A percentile compares a stretch with the other conserved stretches of the same genome.
Evolutionary conservation across 1,284 basidiomycete species (phyloP).

Genomic region (Polyporus tsugae): DNA sequence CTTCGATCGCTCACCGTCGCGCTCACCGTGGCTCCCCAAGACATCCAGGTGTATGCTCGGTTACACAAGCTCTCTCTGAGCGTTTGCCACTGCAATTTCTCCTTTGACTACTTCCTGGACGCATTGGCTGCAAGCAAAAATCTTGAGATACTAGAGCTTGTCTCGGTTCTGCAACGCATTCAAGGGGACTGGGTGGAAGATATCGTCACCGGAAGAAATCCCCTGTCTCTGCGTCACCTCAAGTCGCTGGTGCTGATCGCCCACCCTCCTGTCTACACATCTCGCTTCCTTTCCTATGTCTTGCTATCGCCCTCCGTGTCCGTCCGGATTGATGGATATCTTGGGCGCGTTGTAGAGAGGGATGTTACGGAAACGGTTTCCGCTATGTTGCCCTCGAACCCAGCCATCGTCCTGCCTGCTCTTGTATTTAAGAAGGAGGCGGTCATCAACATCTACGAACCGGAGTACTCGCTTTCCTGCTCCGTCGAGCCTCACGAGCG

Average conservation of each 20-base stretch:
- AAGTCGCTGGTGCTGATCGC: not conserved
- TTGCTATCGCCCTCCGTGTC: not conserved
- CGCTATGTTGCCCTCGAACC: not conserved
- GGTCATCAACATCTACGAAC: not conserved
- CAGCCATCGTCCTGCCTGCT: not conserved
- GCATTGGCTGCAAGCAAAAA: not conserved
- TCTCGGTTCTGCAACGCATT: not conserved
- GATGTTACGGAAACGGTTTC: not conserved
- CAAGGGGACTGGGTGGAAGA: not conserved
- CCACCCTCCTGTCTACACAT: not conserved
- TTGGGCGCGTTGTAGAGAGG: not conserved
- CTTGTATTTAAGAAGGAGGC: not conserved
- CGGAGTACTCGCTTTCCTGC: not conserved
- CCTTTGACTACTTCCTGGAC: not conserved
- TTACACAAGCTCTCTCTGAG: not conserved
- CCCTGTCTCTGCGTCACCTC: not conserved
- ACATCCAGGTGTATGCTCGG: not conserved
- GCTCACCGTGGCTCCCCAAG: not conserved
- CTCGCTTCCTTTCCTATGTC: constrained; percentile 7
- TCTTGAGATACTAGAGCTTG: not conserved
- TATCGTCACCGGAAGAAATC: not conserved
- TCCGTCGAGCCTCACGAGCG: not conserved
- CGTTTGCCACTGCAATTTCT: not conserved
- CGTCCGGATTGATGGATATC: not conserved
- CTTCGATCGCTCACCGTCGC: not conserved